Conservation (phyloP, 371 early-diverging fungal species). For the Enteropsectra breve region DNA sequence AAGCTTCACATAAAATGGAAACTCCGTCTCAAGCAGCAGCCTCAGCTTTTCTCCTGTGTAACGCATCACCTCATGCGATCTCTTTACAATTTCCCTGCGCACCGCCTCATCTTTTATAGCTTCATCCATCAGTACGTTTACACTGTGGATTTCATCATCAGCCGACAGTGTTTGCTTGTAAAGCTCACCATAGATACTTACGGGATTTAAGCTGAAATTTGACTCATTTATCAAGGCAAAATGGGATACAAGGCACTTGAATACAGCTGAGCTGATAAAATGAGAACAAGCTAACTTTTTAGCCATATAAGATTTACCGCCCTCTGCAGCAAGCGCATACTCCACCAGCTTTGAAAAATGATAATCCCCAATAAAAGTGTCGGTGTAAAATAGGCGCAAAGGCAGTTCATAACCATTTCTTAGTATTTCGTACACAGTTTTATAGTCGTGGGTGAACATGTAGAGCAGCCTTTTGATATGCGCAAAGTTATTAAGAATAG, state of each 20-base stretch:
- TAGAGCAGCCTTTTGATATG: conserved; percentile 82
- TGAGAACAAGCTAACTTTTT: conserved; percentile 31
- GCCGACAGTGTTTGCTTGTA: too few species aligned
- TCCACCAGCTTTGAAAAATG: conserved; percentile 18
- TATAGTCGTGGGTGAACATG: conserved; percentile 81
- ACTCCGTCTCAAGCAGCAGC: conserved; percentile 11
- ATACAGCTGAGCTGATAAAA: conserved; percentile 20
- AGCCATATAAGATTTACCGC: conserved; percentile 6
- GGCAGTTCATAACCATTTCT: conserved; percentile 62
- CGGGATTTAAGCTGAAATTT: conserved; percentile 31
- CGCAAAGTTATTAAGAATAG: conserved; percentile 61
- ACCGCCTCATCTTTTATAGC: conserved; percentile 43
- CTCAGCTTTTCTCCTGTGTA: conserved; percentile 19
- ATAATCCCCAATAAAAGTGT: conserved; percentile 13
- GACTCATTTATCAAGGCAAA: background rate
- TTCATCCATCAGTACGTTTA: conserved; percentile 19
- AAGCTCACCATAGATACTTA: conserved; percentile 38
- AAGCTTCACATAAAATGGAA: conserved; percentile 36
- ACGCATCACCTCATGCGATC: conserved; percentile 12
- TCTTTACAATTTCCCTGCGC: conserved; percentile 15
- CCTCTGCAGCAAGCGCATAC: background rate
- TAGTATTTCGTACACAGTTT: conserved; percentile 72
- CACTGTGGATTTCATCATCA: conserved; percentile 7
- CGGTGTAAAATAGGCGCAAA: conserved; percentile 15
- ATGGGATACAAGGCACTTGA: background rate